Evolutionary conservation across 2,329 filamentous ascomycete genomes (phyloP), one percentile per base, ranked within the genome.

Genomic region (Colletotrichum cereale): DNA sequence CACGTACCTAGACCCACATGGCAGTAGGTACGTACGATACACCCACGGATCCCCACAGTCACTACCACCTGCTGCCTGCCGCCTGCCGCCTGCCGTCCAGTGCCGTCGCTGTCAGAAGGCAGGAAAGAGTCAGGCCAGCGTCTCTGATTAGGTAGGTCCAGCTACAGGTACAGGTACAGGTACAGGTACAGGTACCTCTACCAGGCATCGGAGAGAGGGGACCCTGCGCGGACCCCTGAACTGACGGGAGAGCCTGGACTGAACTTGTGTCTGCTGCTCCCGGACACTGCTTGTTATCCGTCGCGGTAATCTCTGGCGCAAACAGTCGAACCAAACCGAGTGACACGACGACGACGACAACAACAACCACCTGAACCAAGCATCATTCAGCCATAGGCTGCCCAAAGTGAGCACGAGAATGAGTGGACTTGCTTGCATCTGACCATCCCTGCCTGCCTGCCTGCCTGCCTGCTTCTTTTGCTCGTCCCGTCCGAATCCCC

Each of bases 191-290:
- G n/a, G n/a, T n/a, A n/a, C n/a, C n/a, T n/a, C n/a, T n/a, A n/a
- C n/a, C n/a, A n/a, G n/a, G n/a, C n/a, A n/a, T n/a, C n/a, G n/a
- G n/a, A n/a, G n/a, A n/a, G 52, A 50, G 47, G 31, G 31, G 40
- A 42, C 29, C n/a, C 62, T 52, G 57, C 56, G 24, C 50, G 40
- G 63, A 70, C 61, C 53, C 62, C 62, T 66, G 62, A 31, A 55
- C 38, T 36, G n/a, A n/a, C n/a, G n/a, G n/a, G n/a, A n/a, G n/a
- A n/a, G n/a, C n/a, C n/a, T n/a, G n/a, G n/a, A n/a, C n/a, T n/a
- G n/a, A n/a, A n/a, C n/a, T n/a, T 31, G 14, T 24, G n/a, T 56
- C 16, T 58, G 56, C 47, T 62, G 60, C 60, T 50, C 60, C 60
- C 60, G 60, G 60, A 38, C 53, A 56, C 24, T 24, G 8, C 10